A percentile compares a stretch with the other conserved stretches of the same genome.
These are phyloP conservation scores for Poronia punctata DNA, from an alignment of 495 filamentous ascomycete species.

Conservation along the genomic window DNA sequence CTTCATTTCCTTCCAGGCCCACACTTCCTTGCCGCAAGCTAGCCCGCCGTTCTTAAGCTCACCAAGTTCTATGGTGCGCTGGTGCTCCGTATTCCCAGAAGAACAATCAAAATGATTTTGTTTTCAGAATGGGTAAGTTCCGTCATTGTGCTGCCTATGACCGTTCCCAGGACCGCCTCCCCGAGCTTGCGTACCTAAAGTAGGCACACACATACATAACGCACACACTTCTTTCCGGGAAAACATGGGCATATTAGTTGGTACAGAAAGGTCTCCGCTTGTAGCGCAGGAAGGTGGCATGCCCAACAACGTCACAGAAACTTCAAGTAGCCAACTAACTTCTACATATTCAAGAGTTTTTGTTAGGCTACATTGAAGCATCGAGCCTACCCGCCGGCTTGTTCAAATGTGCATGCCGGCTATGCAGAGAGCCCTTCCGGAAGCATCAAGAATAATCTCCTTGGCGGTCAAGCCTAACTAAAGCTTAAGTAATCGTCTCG, in stretches of 20 bases:
- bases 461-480: constrained; percentile 32
- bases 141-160: no score
- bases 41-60: constrained; percentile 1
- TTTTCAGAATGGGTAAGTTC: no score
- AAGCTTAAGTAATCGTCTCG: constrained; percentile 17
- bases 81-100: no score
- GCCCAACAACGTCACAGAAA: no score
- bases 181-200: no score
- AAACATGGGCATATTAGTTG: constrained; percentile 28
- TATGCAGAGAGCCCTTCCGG: constrained; percentile 30
- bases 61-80: not conserved
- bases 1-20: not conserved
- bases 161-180: no score
- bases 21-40: not conserved
- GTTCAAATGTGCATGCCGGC: constrained; percentile 25
- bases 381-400: no score
- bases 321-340: no score
- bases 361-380: constrained; percentile 17
- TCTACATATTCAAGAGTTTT: constrained; percentile 4
- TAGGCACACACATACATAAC: no score
- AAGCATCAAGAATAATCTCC: constrained; percentile 19
- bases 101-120: no score
- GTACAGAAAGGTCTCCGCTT: constrained; percentile 33
- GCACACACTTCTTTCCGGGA: constrained; percentile 20
- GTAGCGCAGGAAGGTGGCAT: constrained; percentile 21